A percentile compares a stretch with the other conserved stretches of the same genome.
These are phyloP conservation scores for Sphaerostilbella broomeana DNA, from an alignment of 2,329 filamentous ascomycete species.

Conservation along the genomic window DNA sequence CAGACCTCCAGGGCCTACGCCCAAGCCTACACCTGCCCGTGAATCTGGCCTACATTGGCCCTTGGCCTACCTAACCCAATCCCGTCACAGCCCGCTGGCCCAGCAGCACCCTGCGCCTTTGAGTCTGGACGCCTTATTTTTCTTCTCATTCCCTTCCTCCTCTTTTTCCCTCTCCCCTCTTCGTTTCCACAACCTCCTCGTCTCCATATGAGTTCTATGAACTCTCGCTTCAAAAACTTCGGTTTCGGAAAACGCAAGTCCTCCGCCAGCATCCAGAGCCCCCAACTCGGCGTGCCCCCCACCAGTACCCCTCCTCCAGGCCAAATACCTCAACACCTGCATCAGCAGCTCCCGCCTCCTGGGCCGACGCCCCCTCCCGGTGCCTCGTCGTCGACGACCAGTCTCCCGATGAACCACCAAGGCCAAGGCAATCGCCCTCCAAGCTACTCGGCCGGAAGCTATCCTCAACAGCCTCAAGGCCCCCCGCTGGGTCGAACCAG, in stretches of 20 bases:
- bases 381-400: constrained; percentile 39
- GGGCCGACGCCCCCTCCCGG: constrained; percentile 29
- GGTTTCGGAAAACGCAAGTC: constrained; percentile 78
- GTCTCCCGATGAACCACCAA: constrained; percentile 56
- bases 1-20: too few species aligned
- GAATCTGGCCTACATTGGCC: constrained; percentile 5
- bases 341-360: constrained; percentile 29
- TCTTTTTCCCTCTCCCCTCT: constrained; percentile 20
- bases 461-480: constrained; percentile 37
- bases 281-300: constrained; percentile 35
- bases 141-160: constrained; percentile 10
- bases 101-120: constrained; percentile 8
- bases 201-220: constrained; percentile 67
- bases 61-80: constrained; percentile 10
- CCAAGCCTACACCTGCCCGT: constrained; percentile 4
- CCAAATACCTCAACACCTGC: constrained; percentile 48
- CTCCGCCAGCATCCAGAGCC: constrained; percentile 50
- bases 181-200: constrained; percentile 12
- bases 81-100: constrained; percentile 5
- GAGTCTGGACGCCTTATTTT: constrained; percentile 2
- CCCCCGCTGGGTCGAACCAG: constrained; percentile 46
- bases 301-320: constrained; percentile 32
- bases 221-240: constrained; percentile 71
- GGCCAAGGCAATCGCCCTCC: constrained; percentile 54
- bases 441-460: constrained; percentile 53